A percentile compares a stretch with the other conserved stretches of the same genome.
phyloP scores from a whole-genome alignment of 345 rosid genomes.

The Trapa incisa region DNA sequence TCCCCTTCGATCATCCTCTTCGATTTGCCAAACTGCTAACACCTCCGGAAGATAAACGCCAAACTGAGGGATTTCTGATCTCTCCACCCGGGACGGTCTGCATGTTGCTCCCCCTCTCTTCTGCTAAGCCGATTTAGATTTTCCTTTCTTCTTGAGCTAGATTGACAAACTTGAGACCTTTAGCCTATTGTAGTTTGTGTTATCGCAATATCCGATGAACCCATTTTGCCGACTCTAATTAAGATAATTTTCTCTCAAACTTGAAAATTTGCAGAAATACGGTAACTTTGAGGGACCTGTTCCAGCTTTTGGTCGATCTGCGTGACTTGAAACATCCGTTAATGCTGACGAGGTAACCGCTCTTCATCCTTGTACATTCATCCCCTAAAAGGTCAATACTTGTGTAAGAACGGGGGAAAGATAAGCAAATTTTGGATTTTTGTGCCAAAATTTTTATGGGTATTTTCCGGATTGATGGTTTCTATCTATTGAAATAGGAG shows the following conservation, averaged over 20 bases:
- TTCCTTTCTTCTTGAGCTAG: not conserved
- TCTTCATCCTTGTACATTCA: not conserved
- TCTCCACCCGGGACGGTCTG: not conserved
- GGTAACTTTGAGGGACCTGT: not conserved
- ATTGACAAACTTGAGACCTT: not conserved
- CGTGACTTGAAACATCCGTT: not conserved
- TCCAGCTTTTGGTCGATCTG: not conserved
- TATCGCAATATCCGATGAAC: not conserved
- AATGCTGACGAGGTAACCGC: not conserved
- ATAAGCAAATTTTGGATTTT: conserved; percentile 2
- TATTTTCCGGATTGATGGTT: not conserved
- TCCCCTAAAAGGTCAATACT: not conserved
- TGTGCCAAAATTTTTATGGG: conserved; percentile 2
- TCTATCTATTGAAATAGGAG: not conserved
- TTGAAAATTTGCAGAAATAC: not conserved
- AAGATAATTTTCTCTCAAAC: not conserved
- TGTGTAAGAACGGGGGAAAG: not conserved
- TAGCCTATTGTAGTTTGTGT: not conserved
- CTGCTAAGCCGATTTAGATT: not conserved
- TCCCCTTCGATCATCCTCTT: not conserved
- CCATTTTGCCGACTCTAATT: not conserved
- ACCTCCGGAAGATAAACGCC: not conserved
- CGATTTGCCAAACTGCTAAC: not conserved
- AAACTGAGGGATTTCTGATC: not conserved
- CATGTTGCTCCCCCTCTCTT: not conserved